A percentile compares a stretch with the other conserved stretches of the same genome.
These are phyloP conservation scores for Bromus sterilis DNA, from an alignment of 176 grass and related monocot genomes.

Conservation along the genomic window DNA sequence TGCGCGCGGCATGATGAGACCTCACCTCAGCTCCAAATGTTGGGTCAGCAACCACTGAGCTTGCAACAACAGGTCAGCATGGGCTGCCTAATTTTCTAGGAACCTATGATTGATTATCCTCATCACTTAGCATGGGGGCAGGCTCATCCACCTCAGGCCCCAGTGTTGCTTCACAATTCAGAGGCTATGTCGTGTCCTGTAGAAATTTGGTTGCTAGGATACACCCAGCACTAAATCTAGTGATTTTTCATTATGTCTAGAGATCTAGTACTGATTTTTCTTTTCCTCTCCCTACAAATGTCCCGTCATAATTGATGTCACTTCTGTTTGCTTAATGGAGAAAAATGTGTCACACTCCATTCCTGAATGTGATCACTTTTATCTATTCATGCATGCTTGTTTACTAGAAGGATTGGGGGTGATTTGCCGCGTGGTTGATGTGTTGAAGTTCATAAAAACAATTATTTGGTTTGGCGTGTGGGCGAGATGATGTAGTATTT, in stretches of 20 bases:
- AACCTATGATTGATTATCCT: conserved; percentile 5
- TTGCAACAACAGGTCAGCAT: conserved; percentile 36
- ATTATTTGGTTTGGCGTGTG: too few relatives aligned
- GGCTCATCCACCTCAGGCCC: conserved; percentile 16
- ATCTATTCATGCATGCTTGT: background rate
- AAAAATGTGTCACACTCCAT: background rate
- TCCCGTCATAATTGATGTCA: background rate
- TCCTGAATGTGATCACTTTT: background rate
- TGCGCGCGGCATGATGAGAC: conserved; percentile 14
- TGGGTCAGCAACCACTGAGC: conserved; percentile 41
- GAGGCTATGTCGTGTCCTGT: background rate
- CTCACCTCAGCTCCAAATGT: conserved; percentile 23
- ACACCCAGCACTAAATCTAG: background rate
- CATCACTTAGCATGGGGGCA: conserved; percentile 34
- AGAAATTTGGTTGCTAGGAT: background rate
- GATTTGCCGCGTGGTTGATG: too few relatives aligned
- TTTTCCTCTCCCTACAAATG: background rate
- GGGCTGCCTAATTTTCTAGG: background rate
- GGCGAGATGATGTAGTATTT: too few relatives aligned
- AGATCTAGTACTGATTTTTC: background rate
- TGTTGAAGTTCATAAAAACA: too few relatives aligned
- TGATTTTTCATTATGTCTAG: background rate
- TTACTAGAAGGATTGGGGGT: too few relatives aligned
- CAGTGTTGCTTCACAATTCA: background rate
- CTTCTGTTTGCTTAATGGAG: background rate